These are phyloP conservation scores for Codiaeum variegatum DNA, from an alignment of 441 rosid genomes.

Conservation along the genomic window DNA sequence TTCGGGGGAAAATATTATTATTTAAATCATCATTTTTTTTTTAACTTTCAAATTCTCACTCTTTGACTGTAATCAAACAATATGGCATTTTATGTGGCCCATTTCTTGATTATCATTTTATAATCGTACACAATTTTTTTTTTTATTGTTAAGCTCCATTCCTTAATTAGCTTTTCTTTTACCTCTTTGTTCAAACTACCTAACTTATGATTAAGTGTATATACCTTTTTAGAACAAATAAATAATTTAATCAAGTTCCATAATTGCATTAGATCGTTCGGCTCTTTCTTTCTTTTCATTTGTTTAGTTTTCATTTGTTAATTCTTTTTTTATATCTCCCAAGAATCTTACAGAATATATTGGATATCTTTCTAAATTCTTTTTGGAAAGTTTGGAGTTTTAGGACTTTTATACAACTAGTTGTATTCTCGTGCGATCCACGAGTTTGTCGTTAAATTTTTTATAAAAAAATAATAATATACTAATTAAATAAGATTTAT, in stretches of 20 bases:
- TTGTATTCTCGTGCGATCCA: too few species aligned
- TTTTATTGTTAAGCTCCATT: slow-evolving; percentile 33
- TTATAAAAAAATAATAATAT: too few species aligned
- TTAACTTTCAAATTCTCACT: slow-evolving; percentile 24
- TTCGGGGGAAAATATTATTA: slow-evolving; percentile 25
- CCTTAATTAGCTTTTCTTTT: slow-evolving; percentile 26
- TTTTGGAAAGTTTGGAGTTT: slow-evolving; percentile 16
- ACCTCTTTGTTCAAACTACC: slow-evolving; percentile 37
- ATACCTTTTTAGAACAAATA: slow-evolving; percentile 25
- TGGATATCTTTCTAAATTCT: slow-evolving; percentile 22
- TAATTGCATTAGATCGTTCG: slow-evolving; percentile 32
- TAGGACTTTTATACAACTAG: slow-evolving; percentile 3
- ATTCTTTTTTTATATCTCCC: slow-evolving; percentile 31
- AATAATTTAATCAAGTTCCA: slow-evolving; percentile 33
- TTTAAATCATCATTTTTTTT: slow-evolving; percentile 7
- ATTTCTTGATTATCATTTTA: slow-evolving; percentile 26
- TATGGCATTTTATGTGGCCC: slow-evolving; percentile 29
- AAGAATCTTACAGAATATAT: slow-evolving; percentile 36
- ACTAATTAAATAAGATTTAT: too few species aligned
- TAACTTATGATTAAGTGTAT: slow-evolving; percentile 38
- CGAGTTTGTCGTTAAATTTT: too few species aligned
- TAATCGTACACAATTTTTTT: too few species aligned
- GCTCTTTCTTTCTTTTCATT: slow-evolving; percentile 15
- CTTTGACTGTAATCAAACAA: slow-evolving; percentile 49
- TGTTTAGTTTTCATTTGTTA: slow-evolving; percentile 20